Percentiles rank a stretch among this genome's conserved stretches.
Evolutionary conservation across 495 filamentous ascomycete genomes (phyloP).

Genomic region (Bombardia bombarda): DNA sequence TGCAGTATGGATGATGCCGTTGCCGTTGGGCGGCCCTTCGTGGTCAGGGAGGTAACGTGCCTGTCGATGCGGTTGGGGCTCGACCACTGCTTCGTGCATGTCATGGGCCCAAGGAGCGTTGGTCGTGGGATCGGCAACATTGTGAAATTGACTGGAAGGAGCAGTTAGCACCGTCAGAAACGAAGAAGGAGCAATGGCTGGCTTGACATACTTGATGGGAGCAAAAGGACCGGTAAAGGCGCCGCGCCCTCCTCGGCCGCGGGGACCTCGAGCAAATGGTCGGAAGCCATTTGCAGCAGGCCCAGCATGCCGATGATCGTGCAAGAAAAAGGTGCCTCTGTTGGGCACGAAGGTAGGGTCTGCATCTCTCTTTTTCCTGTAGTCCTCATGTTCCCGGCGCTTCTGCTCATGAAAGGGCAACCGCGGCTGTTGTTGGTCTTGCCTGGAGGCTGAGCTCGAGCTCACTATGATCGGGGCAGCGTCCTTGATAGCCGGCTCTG

Average conservation of each 20-base stretch:
- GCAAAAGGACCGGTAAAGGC: constrained; percentile 46
- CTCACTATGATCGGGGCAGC: constrained; percentile 39
- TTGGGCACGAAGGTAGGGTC: constrained; percentile 95
- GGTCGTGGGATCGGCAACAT: constrained; percentile 46
- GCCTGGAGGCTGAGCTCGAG: constrained; percentile 25
- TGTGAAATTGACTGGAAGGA: constrained; percentile 35
- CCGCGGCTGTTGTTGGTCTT: constrained; percentile 16
- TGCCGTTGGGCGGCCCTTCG: constrained; percentile 37
- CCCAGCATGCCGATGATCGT: constrained; percentile 78
- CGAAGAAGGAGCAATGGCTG: constrained; percentile 1
- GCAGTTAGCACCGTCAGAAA: constrained; percentile 23
- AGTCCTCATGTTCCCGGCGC: constrained; percentile 84
- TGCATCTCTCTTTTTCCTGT: constrained; percentile 74
- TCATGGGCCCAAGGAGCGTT: constrained; percentile 87
- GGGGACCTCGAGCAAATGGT: constrained; percentile 54
- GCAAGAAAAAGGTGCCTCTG: constrained; percentile 91
- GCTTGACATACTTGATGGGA: constrained; percentile 46
- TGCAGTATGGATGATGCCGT: constrained; percentile 37
- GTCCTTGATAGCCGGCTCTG: constrained; percentile 19
- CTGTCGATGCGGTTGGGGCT: constrained; percentile 25
- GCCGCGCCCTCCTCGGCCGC: constrained; percentile 45
- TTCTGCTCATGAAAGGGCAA: constrained; percentile 57
- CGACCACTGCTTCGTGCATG: constrained; percentile 76
- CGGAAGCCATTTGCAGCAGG: constrained; percentile 68
- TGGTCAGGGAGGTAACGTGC: constrained; percentile 26